phyloP scores from a whole-genome alignment of 148 eudicot genomes.

The Camellia granthamiana region DNA sequence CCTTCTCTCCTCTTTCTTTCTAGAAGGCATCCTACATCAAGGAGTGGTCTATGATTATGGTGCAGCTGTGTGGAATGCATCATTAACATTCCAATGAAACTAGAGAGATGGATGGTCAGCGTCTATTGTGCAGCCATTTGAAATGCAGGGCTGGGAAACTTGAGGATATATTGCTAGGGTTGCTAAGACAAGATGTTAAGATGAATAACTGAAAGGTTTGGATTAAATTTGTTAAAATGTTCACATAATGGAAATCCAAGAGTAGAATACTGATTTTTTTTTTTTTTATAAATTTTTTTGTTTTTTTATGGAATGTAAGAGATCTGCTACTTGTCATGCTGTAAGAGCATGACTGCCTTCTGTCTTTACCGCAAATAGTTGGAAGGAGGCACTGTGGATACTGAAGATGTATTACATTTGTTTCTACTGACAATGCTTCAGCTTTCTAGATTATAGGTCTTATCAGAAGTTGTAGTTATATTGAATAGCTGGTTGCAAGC shows the following conservation, averaged over 20 bases:
- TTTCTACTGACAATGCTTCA: background rate
- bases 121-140: conserved; percentile 1
- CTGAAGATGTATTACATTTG: too few relatives aligned
- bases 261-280: background rate
- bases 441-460: background rate
- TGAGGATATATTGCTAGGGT: too few relatives aligned
- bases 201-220: background rate
- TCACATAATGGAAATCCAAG: background rate
- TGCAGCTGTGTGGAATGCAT: background rate
- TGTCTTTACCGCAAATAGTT: background rate
- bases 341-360: background rate
- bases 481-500: background rate
- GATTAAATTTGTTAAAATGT: background rate
- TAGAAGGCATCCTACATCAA: background rate
- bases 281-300: background rate
- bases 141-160: background rate
- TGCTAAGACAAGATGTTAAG: background rate
- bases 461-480: background rate
- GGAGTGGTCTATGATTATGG: background rate
- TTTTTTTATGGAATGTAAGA: background rate
- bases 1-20: too few relatives aligned
- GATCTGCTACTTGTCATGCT: background rate
- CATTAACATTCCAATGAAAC: background rate
- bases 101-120: background rate
- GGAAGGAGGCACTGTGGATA: too few relatives aligned